A percentile compares a stretch with the other conserved stretches of the same genome.
Conservation (phyloP, 441 rosid genomes). For the Mallotus repandus region DNA sequence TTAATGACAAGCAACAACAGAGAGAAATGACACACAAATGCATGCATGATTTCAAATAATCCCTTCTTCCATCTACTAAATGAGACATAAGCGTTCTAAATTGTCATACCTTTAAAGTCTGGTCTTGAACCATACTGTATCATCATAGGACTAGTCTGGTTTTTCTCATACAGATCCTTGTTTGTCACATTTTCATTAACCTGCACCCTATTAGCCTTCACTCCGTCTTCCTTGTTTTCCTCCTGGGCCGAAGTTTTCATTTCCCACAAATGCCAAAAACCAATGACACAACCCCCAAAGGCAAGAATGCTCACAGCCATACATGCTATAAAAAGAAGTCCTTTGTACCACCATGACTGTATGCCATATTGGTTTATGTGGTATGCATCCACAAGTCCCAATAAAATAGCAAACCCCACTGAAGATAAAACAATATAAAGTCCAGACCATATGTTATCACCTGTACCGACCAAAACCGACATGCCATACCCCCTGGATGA, state of each 20-base stretch:
- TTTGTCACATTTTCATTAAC: slow-evolving; percentile 16
- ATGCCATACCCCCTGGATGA: slow-evolving; percentile 42
- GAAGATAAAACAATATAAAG: slow-evolving; percentile 54
- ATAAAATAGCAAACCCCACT: slow-evolving; percentile 51
- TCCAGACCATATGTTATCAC: slow-evolving; percentile 69
- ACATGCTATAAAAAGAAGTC: slow-evolving; percentile 56
- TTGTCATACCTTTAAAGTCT: slow-evolving; percentile 59
- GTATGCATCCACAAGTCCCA: slow-evolving; percentile 45
- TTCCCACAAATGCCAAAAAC: slow-evolving; percentile 73
- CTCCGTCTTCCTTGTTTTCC: slow-evolving; percentile 19
- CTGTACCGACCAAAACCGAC: slow-evolving; percentile 78
- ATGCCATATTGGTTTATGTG: slow-evolving; percentile 53
- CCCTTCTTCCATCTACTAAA: not conserved
- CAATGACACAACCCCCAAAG: slow-evolving; percentile 70
- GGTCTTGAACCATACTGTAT: slow-evolving; percentile 75
- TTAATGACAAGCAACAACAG: too few species aligned
- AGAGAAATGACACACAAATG: not conserved
- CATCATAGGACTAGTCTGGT: slow-evolving; percentile 29
- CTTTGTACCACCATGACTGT: slow-evolving; percentile 78
- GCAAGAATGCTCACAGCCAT: slow-evolving; percentile 61
- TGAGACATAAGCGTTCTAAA: not conserved
- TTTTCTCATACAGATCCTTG: slow-evolving; percentile 19
- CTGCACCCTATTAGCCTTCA: slow-evolving; percentile 14
- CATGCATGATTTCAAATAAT: not conserved
- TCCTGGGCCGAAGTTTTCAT: slow-evolving; percentile 28